phyloP scores from a whole-genome alignment of 2,329 filamentous ascomycete genomes.

The Colletotrichum plurivorum region DNA sequence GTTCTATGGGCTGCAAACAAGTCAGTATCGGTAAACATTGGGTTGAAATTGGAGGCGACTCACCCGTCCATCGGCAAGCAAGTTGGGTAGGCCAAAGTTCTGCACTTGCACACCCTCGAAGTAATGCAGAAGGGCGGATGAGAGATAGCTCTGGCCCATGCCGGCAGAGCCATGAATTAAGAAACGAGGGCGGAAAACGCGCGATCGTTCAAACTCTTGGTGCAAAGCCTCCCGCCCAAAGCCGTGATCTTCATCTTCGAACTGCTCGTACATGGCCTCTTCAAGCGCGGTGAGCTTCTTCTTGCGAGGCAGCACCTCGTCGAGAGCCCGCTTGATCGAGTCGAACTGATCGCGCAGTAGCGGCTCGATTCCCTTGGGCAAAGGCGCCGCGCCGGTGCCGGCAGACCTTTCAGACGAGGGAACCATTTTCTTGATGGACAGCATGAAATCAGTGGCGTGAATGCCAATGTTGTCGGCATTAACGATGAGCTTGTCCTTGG shows the following conservation, averaged over 20 bases:
- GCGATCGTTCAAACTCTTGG: constrained; percentile 86
- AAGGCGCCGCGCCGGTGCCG: constrained; percentile 84
- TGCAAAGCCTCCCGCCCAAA: constrained; percentile 85
- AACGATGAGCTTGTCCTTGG: constrained; percentile 90
- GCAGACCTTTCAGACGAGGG: constrained; percentile 94
- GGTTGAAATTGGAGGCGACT: constrained; percentile 48
- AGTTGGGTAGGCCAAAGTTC: constrained; percentile 89
- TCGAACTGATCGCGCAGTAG: constrained; percentile 81
- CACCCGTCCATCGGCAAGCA: constrained; percentile 86
- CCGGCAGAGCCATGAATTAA: constrained; percentile 86
- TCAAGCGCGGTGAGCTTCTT: constrained; percentile 92
- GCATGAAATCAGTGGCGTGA: constrained; percentile 95
- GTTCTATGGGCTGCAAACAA: constrained; percentile 75
- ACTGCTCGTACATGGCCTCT: constrained; percentile 92
- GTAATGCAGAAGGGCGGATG: constrained; percentile 87
- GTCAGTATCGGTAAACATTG: constrained; percentile 28
- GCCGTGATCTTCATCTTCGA: constrained; percentile 84
- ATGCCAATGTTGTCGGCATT: constrained; percentile 88
- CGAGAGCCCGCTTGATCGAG: constrained; percentile 77
- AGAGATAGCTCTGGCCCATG: constrained; percentile 95
- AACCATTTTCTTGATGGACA: constrained; percentile 95
- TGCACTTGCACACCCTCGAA: constrained; percentile 96
- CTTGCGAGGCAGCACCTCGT: constrained; percentile 84
- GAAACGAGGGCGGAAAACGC: constrained; percentile 89
- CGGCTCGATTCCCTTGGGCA: constrained; percentile 86